Evolutionary conservation across 2,329 filamentous ascomycete genomes (phyloP), one percentile per base, ranked within the genome.

Genomic region (Thermoascus crustaceus): DNA sequence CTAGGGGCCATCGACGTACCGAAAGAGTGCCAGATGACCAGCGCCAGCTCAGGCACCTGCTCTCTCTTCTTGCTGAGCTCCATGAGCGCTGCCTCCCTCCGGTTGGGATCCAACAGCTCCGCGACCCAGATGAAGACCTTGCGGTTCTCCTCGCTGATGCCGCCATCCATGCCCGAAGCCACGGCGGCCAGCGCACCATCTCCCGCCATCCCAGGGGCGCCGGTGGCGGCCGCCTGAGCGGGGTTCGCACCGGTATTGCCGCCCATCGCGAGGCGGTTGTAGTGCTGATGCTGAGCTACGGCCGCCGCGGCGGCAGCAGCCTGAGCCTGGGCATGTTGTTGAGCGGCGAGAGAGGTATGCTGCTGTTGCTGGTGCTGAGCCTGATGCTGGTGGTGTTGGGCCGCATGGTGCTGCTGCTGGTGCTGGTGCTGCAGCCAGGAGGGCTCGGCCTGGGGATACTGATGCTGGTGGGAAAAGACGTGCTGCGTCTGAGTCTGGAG

Each of bases 51-150:
- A 0, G 91, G 89, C 10, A 98, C 91, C 64, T 96, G 91, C 65
- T 98, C 91, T 38, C 91, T 74, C 75, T 98, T 98, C 72, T 98
- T 98, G 68, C 89, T 96, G 34, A 98, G 73, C 63, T 98, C 91
- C 54, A 98, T 73, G 36, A 98, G 72, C 32, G 91, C 91, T 4
- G 85, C 81, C 68, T 96, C 91, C 44, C 91, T 77, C 18, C 87
- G 88, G 50, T 75, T 79, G 46, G 88, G 84, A 59, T 87, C 89
- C 56, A 96, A 74, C 39, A 95, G 73, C 59, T 95, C 88, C 36
- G 88, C 85, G 45, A 95, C 91, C 72, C 86, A 95, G 44, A 80
- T 80, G 63, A 95, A 78, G n/a, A 93, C 91, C 46, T 88, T 78
- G 49, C 86, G 76, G 62, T 94, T 94, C 58, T 95, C 89, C 58